Evolutionary conservation across 2,329 filamentous ascomycete species (phyloP).

Genomic region (Diaporthe sp.): DNA sequence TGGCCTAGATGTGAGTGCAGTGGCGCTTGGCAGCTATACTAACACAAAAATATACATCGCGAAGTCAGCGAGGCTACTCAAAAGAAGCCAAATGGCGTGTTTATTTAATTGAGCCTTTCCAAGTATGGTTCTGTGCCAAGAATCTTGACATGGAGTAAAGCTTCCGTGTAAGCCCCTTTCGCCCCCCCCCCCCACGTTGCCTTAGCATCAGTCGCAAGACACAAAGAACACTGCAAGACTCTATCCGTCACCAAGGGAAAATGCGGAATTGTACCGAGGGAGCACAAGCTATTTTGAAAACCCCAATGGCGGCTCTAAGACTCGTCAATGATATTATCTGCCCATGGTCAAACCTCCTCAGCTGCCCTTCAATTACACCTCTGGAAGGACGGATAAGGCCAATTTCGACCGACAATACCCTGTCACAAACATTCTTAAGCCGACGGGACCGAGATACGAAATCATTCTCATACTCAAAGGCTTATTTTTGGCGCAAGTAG

Average conservation of each 20-base stretch:
- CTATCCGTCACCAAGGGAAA: no score
- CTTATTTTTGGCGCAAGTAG: background rate
- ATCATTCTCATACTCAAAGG: background rate
- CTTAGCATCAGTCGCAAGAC: background rate
- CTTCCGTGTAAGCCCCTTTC: background rate
- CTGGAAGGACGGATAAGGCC: background rate
- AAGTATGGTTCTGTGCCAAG: background rate
- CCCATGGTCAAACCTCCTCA: background rate
- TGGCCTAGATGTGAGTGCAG: no score
- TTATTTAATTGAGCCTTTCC: background rate
- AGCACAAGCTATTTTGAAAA: background rate
- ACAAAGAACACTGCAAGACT: background rate
- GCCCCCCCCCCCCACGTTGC: background rate
- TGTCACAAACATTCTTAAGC: no score
- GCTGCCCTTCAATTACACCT: background rate
- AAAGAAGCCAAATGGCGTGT: background rate
- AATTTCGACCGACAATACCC: background rate
- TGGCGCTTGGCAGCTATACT: background rate
- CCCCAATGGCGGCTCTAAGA: no score
- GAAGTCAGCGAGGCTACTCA: background rate
- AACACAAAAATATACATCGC: no score
- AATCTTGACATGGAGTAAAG: background rate
- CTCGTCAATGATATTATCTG: no score
- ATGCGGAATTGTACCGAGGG: background rate
- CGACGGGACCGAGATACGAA: background rate